Conservation (phyloP, 768 basidiomycete genomes). For the Tulasnella sp. region DNA sequence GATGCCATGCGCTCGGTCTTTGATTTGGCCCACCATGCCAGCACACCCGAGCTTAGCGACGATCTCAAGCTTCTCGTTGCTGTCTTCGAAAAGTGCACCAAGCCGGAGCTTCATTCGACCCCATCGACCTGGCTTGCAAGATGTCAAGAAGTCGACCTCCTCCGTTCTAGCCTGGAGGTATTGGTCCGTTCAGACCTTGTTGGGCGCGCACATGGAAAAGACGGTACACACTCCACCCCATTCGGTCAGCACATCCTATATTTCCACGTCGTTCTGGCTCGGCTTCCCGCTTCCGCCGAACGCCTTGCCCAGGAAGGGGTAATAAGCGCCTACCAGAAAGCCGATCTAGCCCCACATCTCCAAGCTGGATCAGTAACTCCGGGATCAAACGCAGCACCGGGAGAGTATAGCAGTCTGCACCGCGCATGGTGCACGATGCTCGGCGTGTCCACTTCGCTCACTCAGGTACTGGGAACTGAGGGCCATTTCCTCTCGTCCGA, state of each 20-base stretch:
- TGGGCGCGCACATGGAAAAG: constrained; percentile 41
- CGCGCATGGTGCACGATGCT: constrained; percentile 80
- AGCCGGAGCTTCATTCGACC: constrained; percentile 61
- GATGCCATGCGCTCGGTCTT: constrained; percentile 64
- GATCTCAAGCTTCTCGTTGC: constrained; percentile 79
- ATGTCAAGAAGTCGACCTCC: constrained; percentile 76
- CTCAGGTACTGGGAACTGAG: constrained; percentile 56
- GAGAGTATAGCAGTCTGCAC: constrained; percentile 75
- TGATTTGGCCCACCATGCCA: constrained; percentile 49
- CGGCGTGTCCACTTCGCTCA: constrained; percentile 67
- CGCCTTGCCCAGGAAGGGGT: constrained; percentile 79
- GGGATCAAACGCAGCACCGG: constrained; percentile 61
- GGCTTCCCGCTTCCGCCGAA: constrained; percentile 73
- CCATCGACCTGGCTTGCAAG: constrained; percentile 72
- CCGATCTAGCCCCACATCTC: constrained; percentile 69
- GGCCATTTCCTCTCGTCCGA: constrained; percentile 77
- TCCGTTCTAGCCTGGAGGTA: constrained; percentile 69
- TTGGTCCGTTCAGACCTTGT: constrained; percentile 64
- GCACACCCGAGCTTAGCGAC: constrained; percentile 46
- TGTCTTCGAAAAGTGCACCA: constrained; percentile 77
- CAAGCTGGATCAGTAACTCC: constrained; percentile 70
- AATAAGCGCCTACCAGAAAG: constrained; percentile 77
- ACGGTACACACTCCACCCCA: background rate
- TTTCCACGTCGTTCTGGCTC: constrained; percentile 82
- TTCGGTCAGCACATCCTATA: constrained; percentile 75